Conservation (phyloP, 169 alveolate genomes). For the Plasmodium vivax region DNA sequence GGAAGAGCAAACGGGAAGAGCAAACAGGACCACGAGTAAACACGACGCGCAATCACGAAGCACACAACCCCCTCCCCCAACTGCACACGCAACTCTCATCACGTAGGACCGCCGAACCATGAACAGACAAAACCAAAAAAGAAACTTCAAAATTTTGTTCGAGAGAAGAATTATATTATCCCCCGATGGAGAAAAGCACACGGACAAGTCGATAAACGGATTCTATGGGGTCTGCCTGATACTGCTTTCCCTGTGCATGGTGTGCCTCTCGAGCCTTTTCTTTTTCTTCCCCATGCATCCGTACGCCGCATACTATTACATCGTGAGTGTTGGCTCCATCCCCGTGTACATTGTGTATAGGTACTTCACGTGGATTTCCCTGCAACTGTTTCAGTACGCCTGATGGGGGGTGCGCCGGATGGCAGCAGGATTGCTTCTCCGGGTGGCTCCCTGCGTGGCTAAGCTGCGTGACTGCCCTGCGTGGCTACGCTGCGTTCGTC, state of each 20-base stretch:
- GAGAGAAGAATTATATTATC: slow-evolving; percentile 69
- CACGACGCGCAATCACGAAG: too few relatives aligned
- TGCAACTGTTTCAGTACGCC: slow-evolving; percentile 67
- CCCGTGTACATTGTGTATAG: slow-evolving; percentile 48
- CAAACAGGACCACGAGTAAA: neutral
- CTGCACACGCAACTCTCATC: neutral
- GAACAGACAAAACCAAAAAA: slow-evolving; percentile 44
- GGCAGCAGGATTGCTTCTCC: neutral
- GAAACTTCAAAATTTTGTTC: slow-evolving; percentile 61
- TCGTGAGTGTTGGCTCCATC: slow-evolving; percentile 55
- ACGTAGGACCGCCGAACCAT: slow-evolving; percentile 1
- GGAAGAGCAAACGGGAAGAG: too few relatives aligned
- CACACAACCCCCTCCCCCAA: neutral
- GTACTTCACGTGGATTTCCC: slow-evolving; percentile 66
- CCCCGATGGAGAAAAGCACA: slow-evolving; percentile 33
- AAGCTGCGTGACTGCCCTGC: neutral
- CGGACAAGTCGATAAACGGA: slow-evolving; percentile 41
- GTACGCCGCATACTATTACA: slow-evolving; percentile 58
- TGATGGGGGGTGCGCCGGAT: neutral
- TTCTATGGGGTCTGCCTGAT: slow-evolving; percentile 71
- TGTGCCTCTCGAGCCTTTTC: slow-evolving; percentile 36
- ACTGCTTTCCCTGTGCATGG: slow-evolving; percentile 1
- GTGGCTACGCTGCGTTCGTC: neutral
- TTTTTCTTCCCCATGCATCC: slow-evolving; percentile 74
- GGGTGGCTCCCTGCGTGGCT: too few relatives aligned